A percentile compares a stretch with the other conserved stretches of the same genome.
Conservation (phyloP, 2,329 filamentous ascomycete genomes). For the Diatrype stigma region DNA sequence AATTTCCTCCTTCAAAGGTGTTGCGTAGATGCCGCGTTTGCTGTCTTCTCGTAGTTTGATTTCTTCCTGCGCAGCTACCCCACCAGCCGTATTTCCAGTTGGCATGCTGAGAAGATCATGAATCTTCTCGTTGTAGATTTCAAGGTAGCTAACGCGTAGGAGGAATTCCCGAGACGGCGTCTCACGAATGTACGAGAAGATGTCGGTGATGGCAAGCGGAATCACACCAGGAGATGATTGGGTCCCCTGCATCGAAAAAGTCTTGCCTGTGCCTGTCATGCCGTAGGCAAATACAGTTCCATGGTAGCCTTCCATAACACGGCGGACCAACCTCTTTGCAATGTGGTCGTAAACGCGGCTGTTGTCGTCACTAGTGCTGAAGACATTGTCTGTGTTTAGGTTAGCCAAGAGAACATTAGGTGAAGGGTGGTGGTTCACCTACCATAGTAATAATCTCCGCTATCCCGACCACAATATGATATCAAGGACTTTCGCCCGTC, state of each 20-base stretch:
- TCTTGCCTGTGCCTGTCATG: slow-evolving; percentile 98
- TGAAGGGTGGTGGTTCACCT: slow-evolving; percentile 29
- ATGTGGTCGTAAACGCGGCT: slow-evolving; percentile 89
- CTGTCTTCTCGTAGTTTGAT: slow-evolving; percentile 96
- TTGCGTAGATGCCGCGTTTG: slow-evolving; percentile 94
- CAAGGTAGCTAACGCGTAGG: slow-evolving; percentile 91
- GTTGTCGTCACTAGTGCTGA: slow-evolving; percentile 90
- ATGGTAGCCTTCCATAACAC: slow-evolving; percentile 99
- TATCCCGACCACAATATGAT: slow-evolving; percentile 81
- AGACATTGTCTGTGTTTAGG: slow-evolving; percentile 75
- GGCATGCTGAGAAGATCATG: slow-evolving; percentile 85
- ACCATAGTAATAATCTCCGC: slow-evolving; percentile 92
- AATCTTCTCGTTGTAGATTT: slow-evolving; percentile 98
- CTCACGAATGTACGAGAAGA: slow-evolving; percentile 98
- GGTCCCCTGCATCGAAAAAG: slow-evolving; percentile 98
- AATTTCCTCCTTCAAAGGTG: slow-evolving; percentile 94
- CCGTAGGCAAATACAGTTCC: slow-evolving; percentile 98
- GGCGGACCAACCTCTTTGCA: slow-evolving; percentile 87
- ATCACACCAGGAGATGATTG: slow-evolving; percentile 94
- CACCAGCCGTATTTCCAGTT: slow-evolving; percentile 50
- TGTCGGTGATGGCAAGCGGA: slow-evolving; percentile 94
- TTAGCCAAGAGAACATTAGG: slow-evolving; percentile 4
- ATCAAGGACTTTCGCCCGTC: slow-evolving; percentile 80
- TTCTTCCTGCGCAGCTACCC: slow-evolving; percentile 67
- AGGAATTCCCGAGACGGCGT: slow-evolving; percentile 93